These are phyloP conservation scores for Rhododendron mucronatum DNA, from an alignment of 148 eudicot species.

Conservation along the genomic window DNA sequence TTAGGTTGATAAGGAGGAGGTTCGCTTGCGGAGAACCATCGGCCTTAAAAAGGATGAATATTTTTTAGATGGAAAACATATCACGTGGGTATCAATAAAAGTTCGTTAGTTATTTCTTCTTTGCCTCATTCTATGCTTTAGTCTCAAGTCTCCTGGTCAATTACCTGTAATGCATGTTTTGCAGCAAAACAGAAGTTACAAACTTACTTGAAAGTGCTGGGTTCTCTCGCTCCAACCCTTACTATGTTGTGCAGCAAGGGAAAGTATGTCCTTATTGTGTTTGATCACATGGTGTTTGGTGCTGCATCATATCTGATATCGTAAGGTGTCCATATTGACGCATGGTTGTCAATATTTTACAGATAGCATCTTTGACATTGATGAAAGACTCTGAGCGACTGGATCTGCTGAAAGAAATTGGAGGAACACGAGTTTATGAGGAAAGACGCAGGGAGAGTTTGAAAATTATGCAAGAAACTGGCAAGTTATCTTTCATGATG, in stretches of 20 bases:
- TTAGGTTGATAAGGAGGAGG: conserved; percentile 97
- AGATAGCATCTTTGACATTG: conserved; percentile 92
- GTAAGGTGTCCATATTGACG: background rate
- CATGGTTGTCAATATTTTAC: conserved; percentile 5
- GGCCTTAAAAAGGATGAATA: conserved; percentile 96
- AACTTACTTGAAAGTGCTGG: conserved; percentile 98
- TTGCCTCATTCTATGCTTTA: background rate
- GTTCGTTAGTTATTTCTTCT: background rate
- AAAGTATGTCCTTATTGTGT: conserved; percentile 41
- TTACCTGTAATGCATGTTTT: conserved; percentile 12
- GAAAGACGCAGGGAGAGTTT: conserved; percentile 97
- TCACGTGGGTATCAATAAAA: conserved; percentile 54
- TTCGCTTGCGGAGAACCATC: conserved; percentile 83
- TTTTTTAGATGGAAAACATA: conserved; percentile 96
- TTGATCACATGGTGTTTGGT: background rate
- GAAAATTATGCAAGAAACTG: conserved; percentile 98
- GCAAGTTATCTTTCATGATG: conserved; percentile 36
- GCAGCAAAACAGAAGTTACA: conserved; percentile 97
- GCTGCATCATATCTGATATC: background rate
- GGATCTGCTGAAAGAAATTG: conserved; percentile 97
- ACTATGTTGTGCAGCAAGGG: conserved; percentile 99
- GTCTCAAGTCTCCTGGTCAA: background rate
- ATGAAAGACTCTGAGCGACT: conserved; percentile 95
- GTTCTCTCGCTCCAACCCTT: conserved; percentile 97
- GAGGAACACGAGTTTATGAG: conserved; percentile 97